phyloP scores from a whole-genome alignment of 192 early-diverging fungal genomes.

The Funneliformis mosseae region DNA sequence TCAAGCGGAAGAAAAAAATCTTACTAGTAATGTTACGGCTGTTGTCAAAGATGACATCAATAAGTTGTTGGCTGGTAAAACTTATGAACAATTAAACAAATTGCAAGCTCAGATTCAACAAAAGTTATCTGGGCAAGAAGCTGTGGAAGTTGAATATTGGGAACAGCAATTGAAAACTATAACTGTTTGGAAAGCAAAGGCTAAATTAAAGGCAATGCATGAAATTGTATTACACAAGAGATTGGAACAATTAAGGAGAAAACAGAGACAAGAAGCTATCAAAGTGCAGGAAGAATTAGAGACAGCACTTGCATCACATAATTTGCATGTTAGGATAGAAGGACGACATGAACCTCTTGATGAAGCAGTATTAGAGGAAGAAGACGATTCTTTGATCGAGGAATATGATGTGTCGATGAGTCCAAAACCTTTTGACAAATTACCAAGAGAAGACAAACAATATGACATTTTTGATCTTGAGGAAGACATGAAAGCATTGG shows the following conservation, averaged over 20 bases:
- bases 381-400: slow-evolving; percentile 40
- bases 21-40: slow-evolving; percentile 45
- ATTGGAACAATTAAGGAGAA: slow-evolving; percentile 66
- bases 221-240: slow-evolving; percentile 71
- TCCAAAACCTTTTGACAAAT: slow-evolving; percentile 54
- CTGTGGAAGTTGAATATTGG: slow-evolving; percentile 96
- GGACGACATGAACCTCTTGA: slow-evolving; percentile 48
- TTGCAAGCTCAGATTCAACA: slow-evolving; percentile 76
- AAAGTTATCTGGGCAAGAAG: slow-evolving; percentile 66
- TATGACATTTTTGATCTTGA: slow-evolving; percentile 59
- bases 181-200: slow-evolving; percentile 83
- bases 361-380: slow-evolving; percentile 52
- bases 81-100: slow-evolving; percentile 66
- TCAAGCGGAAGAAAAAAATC: slow-evolving; percentile 32
- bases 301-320: slow-evolving; percentile 55
- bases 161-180: slow-evolving; percentile 76
- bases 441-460: slow-evolving; percentile 58
- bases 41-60: slow-evolving; percentile 67
- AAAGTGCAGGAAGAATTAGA: slow-evolving; percentile 57
- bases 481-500: slow-evolving; percentile 63
- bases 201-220: slow-evolving; percentile 79
- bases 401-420: slow-evolving; percentile 67
- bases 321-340: slow-evolving; percentile 44
- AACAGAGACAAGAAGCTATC: slow-evolving; percentile 59
- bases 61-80: slow-evolving; percentile 71